Conservation (phyloP, 345 rosid genomes). For the Garcia nutans region DNA sequence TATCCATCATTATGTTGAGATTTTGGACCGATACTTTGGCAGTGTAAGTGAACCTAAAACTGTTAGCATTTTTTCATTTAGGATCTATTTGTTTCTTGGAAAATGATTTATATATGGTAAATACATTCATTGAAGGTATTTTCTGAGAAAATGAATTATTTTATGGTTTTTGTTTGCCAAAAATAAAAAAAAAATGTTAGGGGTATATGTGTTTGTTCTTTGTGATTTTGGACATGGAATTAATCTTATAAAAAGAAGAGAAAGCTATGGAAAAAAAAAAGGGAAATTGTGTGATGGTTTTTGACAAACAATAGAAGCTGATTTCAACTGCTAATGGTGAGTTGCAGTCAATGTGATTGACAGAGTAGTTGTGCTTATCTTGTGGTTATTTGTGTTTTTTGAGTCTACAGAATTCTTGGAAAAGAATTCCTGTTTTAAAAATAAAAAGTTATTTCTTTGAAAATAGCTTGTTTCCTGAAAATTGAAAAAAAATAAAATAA, state of each 20-base stretch:
- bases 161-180: background rate
- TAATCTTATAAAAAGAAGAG: background rate
- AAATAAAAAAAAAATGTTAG: background rate
- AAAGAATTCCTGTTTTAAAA: background rate
- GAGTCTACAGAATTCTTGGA: background rate
- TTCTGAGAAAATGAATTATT: background rate
- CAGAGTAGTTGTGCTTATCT: background rate
- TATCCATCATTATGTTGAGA: constrained; percentile 93
- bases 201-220: background rate
- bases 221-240: background rate
- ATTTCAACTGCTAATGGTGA: background rate
- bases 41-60: constrained; percentile 59
- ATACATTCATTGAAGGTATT: background rate
- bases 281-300: background rate
- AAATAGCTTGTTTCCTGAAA: too few relatives aligned
- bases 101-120: background rate
- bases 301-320: background rate
- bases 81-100: background rate
- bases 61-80: background rate
- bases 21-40: constrained; percentile 91
- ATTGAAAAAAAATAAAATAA: too few relatives aligned
- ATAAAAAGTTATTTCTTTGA: too few relatives aligned
- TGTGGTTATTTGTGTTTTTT: background rate
- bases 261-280: too few relatives aligned
- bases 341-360: background rate